phyloP scores from a whole-genome alignment of 2,329 filamentous ascomycete species.

The Ophiognomonia clavigignenti-juglandacearum region DNA sequence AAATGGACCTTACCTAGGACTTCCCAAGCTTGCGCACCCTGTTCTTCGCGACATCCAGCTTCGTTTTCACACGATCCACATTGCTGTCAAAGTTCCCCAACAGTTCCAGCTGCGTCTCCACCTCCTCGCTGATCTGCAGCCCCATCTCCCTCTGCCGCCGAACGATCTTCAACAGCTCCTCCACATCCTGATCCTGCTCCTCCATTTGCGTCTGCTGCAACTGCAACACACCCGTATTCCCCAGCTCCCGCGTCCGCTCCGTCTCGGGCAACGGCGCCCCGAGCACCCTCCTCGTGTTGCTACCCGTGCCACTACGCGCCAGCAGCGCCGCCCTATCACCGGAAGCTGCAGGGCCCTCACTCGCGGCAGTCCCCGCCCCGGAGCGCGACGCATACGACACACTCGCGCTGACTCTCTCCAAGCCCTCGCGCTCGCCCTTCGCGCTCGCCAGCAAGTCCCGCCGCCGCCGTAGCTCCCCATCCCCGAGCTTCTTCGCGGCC shows the following conservation, averaged over 20 bases:
- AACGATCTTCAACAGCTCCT: conserved; percentile 64
- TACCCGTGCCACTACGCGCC: conserved; percentile 26
- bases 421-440: conserved; percentile 67
- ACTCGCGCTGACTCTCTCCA: conserved; percentile 67
- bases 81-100: conserved; percentile 63
- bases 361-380: conserved; percentile 45
- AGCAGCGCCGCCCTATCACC: conserved; percentile 48
- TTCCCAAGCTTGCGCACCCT: conserved; percentile 57
- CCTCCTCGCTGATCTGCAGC: conserved; percentile 68
- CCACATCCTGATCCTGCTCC: conserved; percentile 70
- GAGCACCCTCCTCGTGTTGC: conserved; percentile 51
- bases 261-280: conserved; percentile 71
- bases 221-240: conserved; percentile 69
- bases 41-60: conserved; percentile 70
- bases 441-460: conserved; percentile 66
- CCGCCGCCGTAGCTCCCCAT: conserved; percentile 69
- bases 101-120: conserved; percentile 67
- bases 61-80: conserved; percentile 59
- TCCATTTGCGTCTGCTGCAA: conserved; percentile 70
- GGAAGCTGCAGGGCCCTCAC: conserved; percentile 43
- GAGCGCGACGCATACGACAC: conserved; percentile 31
- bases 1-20: no score
- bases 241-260: conserved; percentile 68
- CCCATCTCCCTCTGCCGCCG: conserved; percentile 74
- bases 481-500: conserved; percentile 55